Conservation (phyloP, 768 basidiomycete genomes). For the Cyathus striatus region DNA sequence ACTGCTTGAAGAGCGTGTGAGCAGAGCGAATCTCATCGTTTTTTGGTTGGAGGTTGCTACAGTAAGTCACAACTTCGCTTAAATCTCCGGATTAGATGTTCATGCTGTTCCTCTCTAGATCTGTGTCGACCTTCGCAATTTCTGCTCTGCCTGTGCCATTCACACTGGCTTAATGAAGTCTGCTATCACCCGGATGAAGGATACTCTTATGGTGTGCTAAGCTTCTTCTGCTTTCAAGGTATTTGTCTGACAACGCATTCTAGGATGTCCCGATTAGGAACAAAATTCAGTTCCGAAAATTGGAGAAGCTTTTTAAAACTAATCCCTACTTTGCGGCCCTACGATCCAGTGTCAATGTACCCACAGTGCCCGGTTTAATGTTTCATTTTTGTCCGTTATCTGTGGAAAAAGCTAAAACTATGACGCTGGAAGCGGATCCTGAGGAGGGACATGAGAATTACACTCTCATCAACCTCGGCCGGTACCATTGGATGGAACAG, state of each 20-base stretch:
- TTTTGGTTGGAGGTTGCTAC: conserved; percentile 43
- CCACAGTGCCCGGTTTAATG: conserved; percentile 9
- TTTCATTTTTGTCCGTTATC: conserved; percentile 23
- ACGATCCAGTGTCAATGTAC: not conserved
- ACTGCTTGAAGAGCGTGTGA: conserved; percentile 6
- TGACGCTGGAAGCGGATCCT: conserved; percentile 2
- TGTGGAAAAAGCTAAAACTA: conserved; percentile 12
- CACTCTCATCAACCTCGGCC: conserved; percentile 29
- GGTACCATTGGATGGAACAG: conserved; percentile 30
- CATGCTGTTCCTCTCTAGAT: conserved; percentile 19
- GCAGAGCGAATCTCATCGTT: conserved; percentile 24
- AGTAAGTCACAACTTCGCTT: conserved; percentile 21
- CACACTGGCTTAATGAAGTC: conserved; percentile 34
- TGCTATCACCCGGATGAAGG: conserved; percentile 28
- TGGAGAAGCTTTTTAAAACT: no score
- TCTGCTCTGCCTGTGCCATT: conserved; percentile 35
- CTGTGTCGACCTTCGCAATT: conserved; percentile 42
- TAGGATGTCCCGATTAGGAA: conserved; percentile 17
- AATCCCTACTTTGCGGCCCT: not conserved
- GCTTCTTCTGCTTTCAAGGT: conserved; percentile 20
- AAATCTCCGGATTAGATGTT: not conserved
- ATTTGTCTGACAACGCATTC: conserved; percentile 21
- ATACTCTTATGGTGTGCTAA: conserved; percentile 25
- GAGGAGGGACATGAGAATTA: conserved; percentile 6
- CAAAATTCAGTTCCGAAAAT: conserved; percentile 25